Conservation (phyloP, 1,284 basidiomycete genomes). For the Ganoderma lingzhi region DNA sequence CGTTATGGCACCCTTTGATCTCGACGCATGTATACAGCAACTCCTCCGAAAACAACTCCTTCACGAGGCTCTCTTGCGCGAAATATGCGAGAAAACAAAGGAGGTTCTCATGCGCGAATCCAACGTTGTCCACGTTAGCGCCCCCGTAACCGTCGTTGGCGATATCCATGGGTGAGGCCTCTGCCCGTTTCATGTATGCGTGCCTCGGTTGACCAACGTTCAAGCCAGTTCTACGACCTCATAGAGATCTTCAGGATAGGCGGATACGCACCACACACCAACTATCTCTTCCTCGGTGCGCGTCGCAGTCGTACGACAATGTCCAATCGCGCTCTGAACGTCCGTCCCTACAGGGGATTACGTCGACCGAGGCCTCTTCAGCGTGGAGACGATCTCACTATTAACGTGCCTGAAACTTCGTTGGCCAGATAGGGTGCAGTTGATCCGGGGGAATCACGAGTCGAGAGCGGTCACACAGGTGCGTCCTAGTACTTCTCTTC, state of each 20-base stretch:
- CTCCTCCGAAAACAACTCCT: conserved; percentile 91
- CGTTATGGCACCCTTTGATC: conserved; percentile 90
- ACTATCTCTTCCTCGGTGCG: conserved; percentile 96
- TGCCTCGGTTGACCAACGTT: conserved; percentile 36
- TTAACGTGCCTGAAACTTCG: conserved; percentile 96
- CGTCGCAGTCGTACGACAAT: conserved; percentile 28
- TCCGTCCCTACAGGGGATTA: conserved; percentile 76
- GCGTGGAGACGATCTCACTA: conserved; percentile 98
- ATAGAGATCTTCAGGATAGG: conserved; percentile 99
- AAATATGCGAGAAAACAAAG: conserved; percentile 99
- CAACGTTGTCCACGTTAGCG: conserved; percentile 97
- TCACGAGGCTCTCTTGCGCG: conserved; percentile 90
- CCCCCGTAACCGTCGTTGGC: conserved; percentile 99
- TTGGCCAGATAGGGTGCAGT: conserved; percentile 96
- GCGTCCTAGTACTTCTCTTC: conserved; percentile 37
- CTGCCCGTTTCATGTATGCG: conserved; percentile 24
- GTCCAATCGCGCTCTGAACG: conserved; percentile 21
- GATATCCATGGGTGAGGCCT: conserved; percentile 95
- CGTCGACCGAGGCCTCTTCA: conserved; percentile 97
- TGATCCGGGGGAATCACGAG: conserved; percentile 99
- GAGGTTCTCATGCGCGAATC: conserved; percentile 99
- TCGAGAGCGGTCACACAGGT: conserved; percentile 98
- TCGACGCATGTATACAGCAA: conserved; percentile 94
- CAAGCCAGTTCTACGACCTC: conserved; percentile 98
- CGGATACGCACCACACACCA: conserved; percentile 95